Evolutionary conservation across 2,329 filamentous ascomycete genomes (phyloP).

Genomic region (Graphilbum ipis-grandicollis): DNA sequence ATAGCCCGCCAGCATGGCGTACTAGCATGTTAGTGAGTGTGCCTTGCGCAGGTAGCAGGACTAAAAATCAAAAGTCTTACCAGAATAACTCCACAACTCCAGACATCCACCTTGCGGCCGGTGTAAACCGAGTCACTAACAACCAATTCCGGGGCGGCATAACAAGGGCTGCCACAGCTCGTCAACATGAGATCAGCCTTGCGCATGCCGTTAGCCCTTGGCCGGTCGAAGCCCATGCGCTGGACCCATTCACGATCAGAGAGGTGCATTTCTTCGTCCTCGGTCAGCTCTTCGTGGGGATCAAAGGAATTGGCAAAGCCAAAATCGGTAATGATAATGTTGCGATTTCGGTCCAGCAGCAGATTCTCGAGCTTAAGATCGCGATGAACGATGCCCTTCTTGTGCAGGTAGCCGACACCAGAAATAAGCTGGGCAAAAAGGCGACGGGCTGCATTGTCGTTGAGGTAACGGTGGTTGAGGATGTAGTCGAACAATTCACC

Average conservation of each 20-base stretch:
- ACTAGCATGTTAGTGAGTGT: conserved; percentile 24
- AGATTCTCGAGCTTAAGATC: conserved; percentile 95
- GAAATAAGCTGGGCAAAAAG: conserved; percentile 93
- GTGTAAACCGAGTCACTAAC: conserved; percentile 97
- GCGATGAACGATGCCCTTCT: conserved; percentile 94
- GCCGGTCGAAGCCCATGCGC: conserved; percentile 64
- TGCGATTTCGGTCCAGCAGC: conserved; percentile 84
- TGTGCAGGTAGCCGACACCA: conserved; percentile 92
- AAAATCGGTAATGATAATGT: conserved; percentile 99
- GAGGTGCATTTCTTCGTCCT: conserved; percentile 79
- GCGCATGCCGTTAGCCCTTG: conserved; percentile 56
- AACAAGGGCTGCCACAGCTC: conserved; percentile 94
- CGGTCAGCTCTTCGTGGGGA: conserved; percentile 66
- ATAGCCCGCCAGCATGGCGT: conserved; percentile 96
- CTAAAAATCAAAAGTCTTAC: conserved; percentile 37
- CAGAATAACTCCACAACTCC: conserved; percentile 97
- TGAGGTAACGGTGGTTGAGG: conserved; percentile 87
- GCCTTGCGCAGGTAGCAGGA: neutral
- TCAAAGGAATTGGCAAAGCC: conserved; percentile 98
- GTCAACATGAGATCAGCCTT: conserved; percentile 97
- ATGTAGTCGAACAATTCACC: conserved; percentile 98
- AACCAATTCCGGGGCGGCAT: conserved; percentile 89
- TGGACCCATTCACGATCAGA: conserved; percentile 80
- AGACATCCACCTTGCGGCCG: conserved; percentile 93
- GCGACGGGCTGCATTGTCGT: conserved; percentile 77